phyloP scores from a whole-genome alignment of 345 rosid genomes.

The Populus simonii region DNA sequence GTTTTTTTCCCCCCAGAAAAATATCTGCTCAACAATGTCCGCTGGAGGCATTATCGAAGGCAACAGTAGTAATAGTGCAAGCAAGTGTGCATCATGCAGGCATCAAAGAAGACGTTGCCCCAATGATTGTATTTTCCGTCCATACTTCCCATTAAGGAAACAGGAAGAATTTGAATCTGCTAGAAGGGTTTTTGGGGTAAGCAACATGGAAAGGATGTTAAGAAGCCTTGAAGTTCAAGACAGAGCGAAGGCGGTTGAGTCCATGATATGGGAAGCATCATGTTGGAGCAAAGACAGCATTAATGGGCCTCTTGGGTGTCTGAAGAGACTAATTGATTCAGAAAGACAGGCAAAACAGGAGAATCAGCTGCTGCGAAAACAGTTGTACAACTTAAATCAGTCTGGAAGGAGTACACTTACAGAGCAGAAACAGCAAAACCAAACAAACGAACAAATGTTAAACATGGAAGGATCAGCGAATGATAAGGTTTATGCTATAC shows the following conservation, averaged over 20 bases:
- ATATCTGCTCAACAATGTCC: not conserved
- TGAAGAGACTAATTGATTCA: not conserved
- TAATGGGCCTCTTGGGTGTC: constrained; percentile 26
- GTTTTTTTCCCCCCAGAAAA: too few relatives aligned
- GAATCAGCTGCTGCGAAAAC: constrained; percentile 1
- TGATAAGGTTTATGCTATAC: too few relatives aligned
- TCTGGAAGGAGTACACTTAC: too few relatives aligned
- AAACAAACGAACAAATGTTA: too few relatives aligned
- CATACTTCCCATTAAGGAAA: constrained; percentile 15
- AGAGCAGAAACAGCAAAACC: too few relatives aligned
- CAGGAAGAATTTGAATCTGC: constrained; percentile 11
- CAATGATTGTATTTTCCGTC: constrained; percentile 18
- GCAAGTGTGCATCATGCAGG: constrained; percentile 36
- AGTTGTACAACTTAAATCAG: not conserved
- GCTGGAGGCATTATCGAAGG: not conserved
- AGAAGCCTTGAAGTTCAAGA: not conserved
- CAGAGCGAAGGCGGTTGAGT: constrained; percentile 9
- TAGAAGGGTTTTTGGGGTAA: constrained; percentile 23
- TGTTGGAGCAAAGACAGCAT: constrained; percentile 27
- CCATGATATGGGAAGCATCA: constrained; percentile 34
- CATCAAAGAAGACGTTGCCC: constrained; percentile 30
- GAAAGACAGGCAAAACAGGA: too few relatives aligned
- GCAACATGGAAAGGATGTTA: constrained; percentile 14
- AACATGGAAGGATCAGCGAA: too few relatives aligned
- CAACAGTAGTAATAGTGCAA: constrained; percentile 2